Base-by-base conservation (phyloP, 2,329 filamentous ascomycete genomes). In the Colletotrichum filicis region DNA sequence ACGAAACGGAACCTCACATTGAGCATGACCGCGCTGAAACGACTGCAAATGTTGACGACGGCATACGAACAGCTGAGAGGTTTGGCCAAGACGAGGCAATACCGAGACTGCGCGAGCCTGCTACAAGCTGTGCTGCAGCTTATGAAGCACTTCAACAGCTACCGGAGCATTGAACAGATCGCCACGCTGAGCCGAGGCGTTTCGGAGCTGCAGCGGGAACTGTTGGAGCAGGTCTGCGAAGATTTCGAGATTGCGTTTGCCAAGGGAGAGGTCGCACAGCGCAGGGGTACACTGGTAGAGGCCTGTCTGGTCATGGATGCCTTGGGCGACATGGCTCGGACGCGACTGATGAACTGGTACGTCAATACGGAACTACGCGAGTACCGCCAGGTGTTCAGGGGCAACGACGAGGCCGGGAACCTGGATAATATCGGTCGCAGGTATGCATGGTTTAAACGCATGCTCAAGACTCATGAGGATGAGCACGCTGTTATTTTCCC, bases 91-190 rank as follows among this genome's bases (percentile, higher is more conserved):
- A 93, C 93, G 46, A 89, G 96, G 69, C 97, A 99, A 82, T 99
- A 99, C 82, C 89, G 94, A 75, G 97, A 99, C 82, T 98, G 97
- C 80, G 95, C 96, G 19, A 95, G 97, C 78, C 87, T 99, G 73
- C 87, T 99, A 70, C 95, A 98, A 85, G 97, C 97, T 11, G 97
- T 99, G 37, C 90, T 99, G 71, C 97, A 99, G 88, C 91, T 99
- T 58, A 98, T 98, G 94, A 94, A 94, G 76, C 95, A 99, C 84
- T 99, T 99, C 73, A 97, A 98, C 85, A 97, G 94, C 83, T 99
- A 98, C 82, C 89, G 97, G 72, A 98, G 95, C 78, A 98, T 99
- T 77, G 96, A 98, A 81, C 97, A 99, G 87, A 98, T 99, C 80
- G 97, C 97, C 32, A 94, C 94, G 0, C 87, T 99, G 75, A 97